A percentile compares a stretch with the other conserved stretches of the same genome.
phyloP scores from a whole-genome alignment of 306 rosid species.

The Vigna mungo region DNA sequence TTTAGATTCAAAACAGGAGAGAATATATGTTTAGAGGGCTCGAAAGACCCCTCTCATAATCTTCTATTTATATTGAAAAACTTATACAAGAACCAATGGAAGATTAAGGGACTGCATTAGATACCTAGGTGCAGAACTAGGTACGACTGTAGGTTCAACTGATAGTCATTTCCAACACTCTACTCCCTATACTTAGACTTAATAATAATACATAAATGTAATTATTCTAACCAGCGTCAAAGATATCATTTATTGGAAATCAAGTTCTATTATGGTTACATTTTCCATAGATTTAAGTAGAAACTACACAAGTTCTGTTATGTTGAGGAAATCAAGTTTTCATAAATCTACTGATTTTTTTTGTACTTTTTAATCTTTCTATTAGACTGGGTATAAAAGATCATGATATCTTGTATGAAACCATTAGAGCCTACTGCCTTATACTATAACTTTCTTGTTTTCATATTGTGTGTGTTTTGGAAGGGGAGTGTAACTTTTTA shows the following conservation, averaged over 20 bases:
- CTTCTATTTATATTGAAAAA: no score
- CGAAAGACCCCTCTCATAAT: no score
- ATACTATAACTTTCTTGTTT: neutral
- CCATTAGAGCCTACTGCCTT: constrained; percentile 20
- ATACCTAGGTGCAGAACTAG: no score
- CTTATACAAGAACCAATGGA: no score
- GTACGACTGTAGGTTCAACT: no score
- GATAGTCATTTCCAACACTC: no score
- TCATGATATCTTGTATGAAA: constrained; percentile 25
- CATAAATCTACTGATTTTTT: constrained; percentile 19
- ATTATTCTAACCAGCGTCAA: neutral
- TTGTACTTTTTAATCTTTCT: constrained; percentile 8
- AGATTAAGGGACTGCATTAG: no score
- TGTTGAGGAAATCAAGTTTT: constrained; percentile 2
- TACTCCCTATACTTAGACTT: no score
- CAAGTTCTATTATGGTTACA: neutral
- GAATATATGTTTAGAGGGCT: no score
- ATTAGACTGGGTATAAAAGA: constrained; percentile 9
- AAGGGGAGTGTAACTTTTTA: neutral
- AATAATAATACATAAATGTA: no score
- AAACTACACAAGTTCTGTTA: constrained; percentile 18
- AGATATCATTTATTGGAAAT: constrained; percentile 23
- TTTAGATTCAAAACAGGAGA: no score
- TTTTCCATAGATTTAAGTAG: constrained; percentile 22
- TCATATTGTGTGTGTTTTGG: neutral